Evolutionary conservation across 140 eudicot species (phyloP).

Genomic region (Ambrosia hybrid): DNA sequence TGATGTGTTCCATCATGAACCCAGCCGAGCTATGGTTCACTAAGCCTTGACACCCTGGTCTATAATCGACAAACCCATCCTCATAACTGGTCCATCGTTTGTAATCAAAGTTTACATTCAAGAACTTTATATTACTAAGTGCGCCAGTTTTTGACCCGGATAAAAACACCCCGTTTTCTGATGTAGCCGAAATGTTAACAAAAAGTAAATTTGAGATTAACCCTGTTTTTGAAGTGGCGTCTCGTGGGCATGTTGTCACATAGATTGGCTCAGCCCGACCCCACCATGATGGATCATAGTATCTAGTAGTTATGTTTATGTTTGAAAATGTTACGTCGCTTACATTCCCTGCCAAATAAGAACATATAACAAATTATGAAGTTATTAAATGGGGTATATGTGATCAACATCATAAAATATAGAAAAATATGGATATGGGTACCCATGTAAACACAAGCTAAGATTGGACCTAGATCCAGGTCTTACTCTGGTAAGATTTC

Average conservation of each 20-base stretch:
- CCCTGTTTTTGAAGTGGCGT: constrained; percentile 52
- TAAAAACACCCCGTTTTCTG: constrained; percentile 87
- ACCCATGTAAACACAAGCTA: background rate
- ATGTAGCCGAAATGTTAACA: constrained; percentile 69
- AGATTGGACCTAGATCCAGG: no score
- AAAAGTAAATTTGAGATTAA: constrained; percentile 64
- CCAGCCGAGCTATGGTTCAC: constrained; percentile 80
- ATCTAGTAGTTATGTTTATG: constrained; percentile 84
- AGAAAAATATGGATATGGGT: background rate
- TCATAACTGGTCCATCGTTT: constrained; percentile 74
- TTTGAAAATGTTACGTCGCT: constrained; percentile 79
- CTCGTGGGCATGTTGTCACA: constrained; percentile 82
- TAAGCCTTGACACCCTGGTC: constrained; percentile 90
- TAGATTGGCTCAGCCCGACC: constrained; percentile 96
- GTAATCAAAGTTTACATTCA: constrained; percentile 67
- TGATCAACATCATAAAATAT: background rate
- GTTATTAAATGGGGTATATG: background rate
- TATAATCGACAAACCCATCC: constrained; percentile 78
- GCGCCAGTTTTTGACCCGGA: constrained; percentile 70
- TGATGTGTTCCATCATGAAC: constrained; percentile 76
- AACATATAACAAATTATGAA: background rate
- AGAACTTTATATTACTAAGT: constrained; percentile 58
- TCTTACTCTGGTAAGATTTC: no score
- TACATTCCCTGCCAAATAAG: constrained; percentile 67
- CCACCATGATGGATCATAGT: constrained; percentile 96